These are phyloP conservation scores for Diospyros lotus DNA, from an alignment of 148 eudicot species.

Conservation along the genomic window DNA sequence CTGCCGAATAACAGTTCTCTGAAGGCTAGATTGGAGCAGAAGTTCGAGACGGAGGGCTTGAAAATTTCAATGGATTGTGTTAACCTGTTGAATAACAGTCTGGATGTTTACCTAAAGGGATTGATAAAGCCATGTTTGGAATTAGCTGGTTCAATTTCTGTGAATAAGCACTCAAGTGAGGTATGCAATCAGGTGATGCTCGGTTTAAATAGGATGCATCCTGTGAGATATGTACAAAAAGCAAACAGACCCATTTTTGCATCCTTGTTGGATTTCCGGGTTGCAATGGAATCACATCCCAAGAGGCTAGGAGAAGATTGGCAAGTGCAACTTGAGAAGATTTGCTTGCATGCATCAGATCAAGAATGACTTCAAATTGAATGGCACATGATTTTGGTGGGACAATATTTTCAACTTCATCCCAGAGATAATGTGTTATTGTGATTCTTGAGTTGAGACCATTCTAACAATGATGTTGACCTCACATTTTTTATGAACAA, in stretches of 20 bases:
- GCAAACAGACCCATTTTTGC: constrained; percentile 16
- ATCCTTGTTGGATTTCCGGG: constrained; percentile 54
- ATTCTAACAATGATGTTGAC: constrained; percentile 19
- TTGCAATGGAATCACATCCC: constrained; percentile 64
- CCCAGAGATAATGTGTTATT: constrained; percentile 8
- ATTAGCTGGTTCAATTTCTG: constrained; percentile 38
- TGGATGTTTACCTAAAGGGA: constrained; percentile 62
- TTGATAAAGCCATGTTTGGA: constrained; percentile 57
- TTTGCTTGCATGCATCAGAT: constrained; percentile 31
- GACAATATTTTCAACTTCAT: background rate
- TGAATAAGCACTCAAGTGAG: constrained; percentile 20
- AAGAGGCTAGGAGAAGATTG: constrained; percentile 64
- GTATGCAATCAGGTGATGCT: constrained; percentile 14
- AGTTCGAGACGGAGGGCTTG: constrained; percentile 54
- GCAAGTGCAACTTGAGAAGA: constrained; percentile 60
- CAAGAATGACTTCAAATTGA: constrained; percentile 13
- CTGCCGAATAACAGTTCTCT: constrained; percentile 58
- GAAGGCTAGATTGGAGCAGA: constrained; percentile 47
- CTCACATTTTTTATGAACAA: constrained; percentile 7
- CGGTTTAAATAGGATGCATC: constrained; percentile 32
- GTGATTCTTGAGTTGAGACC: constrained; percentile 15
- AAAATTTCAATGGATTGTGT: constrained; percentile 52
- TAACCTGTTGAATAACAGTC: constrained; percentile 55
- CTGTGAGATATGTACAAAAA: constrained; percentile 23
- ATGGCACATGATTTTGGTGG: background rate